Base-by-base conservation (phyloP, 2,329 filamentous ascomycete species). In the Venturia oleaginea region DNA sequence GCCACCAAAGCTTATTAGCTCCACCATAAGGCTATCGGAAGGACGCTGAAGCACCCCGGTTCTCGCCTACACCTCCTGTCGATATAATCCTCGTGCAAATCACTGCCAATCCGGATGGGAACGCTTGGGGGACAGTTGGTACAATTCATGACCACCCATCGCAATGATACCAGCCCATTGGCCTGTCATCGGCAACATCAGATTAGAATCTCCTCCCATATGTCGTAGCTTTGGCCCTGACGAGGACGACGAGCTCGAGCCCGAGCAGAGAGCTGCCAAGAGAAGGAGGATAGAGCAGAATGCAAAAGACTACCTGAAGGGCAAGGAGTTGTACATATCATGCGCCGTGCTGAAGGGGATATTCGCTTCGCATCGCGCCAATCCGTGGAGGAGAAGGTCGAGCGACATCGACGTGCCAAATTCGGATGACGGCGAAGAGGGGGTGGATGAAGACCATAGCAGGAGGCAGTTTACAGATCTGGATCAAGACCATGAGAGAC, bases 291-390 rank as follows among this genome's bases (percentile, higher is more conserved):
- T 86, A 65, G 86, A 89, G 71, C 73, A 77, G 0, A 81, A 86
- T 15, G 87, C 84, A 1, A 75, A 79, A 38, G 78, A 80, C 40
- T 90, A 83, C 68, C 75, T 89, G 43, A 74, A 78, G 7, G 88
- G 87, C 0, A 75, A 79, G 37, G 71, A 79, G 1, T 80, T 87
- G 0, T 70, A 82, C 30, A 77, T 92, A 2, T 72, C 86, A 3
- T 87, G 88, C 15, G 83, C 87, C 7, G 74, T 76, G 6, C 76
- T 90, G 3, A 80, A 76, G 66, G 88, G 87, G 0, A 88, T 87
- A 0, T 88, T 90, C 67, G 78, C 72, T 32, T 62, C 70, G 6
- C 66, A 67, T 42, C 76, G 74, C 74, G 69, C 69, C 60, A 76
- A 76, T 60, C 75, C 75, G 24, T 77, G 74, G 74, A 54, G 55